These are phyloP conservation scores for Plasmodium billcollinsi DNA, from an alignment of 169 alveolate species.

Conservation along the genomic window DNA sequence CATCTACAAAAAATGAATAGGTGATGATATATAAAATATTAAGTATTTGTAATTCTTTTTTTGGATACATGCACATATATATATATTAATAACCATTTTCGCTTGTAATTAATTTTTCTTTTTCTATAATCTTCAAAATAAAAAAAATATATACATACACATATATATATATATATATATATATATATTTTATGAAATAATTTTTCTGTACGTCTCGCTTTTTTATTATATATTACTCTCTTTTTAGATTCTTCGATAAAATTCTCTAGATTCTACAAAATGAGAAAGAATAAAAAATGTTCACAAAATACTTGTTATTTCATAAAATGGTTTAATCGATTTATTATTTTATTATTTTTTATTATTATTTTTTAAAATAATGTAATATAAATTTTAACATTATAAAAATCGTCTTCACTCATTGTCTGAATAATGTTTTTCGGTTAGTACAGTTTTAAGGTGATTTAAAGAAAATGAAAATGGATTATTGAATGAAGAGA, in stretches of 20 bases:
- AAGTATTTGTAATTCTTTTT: background rate
- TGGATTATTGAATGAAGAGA: too few species aligned
- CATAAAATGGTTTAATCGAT: background rate
- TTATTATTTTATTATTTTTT: background rate
- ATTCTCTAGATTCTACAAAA: conserved; percentile 32
- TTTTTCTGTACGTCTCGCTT: background rate
- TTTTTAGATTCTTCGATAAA: conserved; percentile 42
- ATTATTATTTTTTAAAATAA: too few species aligned
- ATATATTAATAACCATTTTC: conserved; percentile 19
- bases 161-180: background rate
- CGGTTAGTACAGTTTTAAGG: too few species aligned
- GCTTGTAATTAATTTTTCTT: conserved; percentile 4
- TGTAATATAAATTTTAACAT: conserved; percentile 6
- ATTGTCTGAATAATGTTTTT: background rate
- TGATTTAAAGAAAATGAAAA: too few species aligned
- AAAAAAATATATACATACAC: background rate
- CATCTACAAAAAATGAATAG: background rate
- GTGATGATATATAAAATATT: background rate
- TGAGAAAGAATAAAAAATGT: conserved; percentile 3
- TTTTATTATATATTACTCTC: conserved; percentile 8
- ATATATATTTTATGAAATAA: background rate
- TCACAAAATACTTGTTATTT: background rate
- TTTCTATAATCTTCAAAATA: conserved; percentile 3
- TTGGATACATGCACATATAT: background rate
- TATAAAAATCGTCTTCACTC: conserved; percentile 55